Evolutionary conservation across 1,284 basidiomycete genomes (phyloP).

Genomic region (Phlebopus sp.): DNA sequence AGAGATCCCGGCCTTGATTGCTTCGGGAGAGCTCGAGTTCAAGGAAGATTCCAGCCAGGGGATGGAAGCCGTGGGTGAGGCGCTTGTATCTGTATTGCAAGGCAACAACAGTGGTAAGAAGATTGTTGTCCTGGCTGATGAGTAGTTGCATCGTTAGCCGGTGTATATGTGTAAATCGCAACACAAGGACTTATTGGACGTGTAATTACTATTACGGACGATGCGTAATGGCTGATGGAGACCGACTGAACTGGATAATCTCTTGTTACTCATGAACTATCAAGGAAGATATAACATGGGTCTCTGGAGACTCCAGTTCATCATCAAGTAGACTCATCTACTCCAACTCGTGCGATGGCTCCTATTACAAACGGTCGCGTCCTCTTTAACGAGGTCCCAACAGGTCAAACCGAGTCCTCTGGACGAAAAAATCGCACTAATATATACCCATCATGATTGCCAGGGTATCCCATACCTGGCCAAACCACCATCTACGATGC

Average conservation of each 20-base stretch:
- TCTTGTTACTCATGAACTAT: no score
- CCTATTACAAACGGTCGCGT: constrained; percentile 14
- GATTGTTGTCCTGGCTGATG: constrained; percentile 13
- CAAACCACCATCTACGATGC: constrained; percentile 31
- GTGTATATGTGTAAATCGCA: no score
- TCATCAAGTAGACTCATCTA: no score
- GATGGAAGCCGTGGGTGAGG: constrained; percentile 14
- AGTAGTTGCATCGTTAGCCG: not conserved
- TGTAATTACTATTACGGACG: no score
- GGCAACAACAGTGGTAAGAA: constrained; percentile 22
- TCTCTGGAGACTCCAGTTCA: no score
- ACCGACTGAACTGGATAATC: no score
- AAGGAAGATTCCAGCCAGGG: constrained; percentile 15
- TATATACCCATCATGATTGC: no score
- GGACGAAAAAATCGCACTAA: no score
- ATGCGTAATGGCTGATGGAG: no score
- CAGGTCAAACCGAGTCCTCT: no score
- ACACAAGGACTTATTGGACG: no score
- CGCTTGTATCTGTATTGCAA: constrained; percentile 18
- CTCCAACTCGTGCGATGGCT: constrained; percentile 10
- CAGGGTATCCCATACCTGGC: constrained; percentile 30
- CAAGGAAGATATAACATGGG: no score
- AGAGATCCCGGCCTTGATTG: constrained; percentile 13
- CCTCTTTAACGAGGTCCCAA: constrained; percentile 16
- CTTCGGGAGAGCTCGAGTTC: constrained; percentile 5